Conservation (phyloP, 2,329 filamentous ascomycete species). For the Penicillium sp. region DNA sequence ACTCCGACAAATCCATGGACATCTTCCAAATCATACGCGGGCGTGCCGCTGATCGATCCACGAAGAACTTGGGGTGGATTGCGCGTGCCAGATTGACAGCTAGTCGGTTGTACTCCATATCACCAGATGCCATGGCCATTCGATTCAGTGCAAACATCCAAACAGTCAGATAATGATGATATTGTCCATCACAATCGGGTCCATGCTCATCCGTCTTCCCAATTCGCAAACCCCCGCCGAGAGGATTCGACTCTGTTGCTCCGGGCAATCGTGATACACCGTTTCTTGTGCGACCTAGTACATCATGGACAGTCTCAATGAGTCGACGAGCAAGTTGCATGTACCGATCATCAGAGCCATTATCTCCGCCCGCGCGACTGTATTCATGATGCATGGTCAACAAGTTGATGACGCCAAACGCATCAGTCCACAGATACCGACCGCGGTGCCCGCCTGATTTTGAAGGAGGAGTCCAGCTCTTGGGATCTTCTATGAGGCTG, state of each 20-base stretch:
- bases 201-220: slow-evolving; percentile 55
- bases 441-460: slow-evolving; percentile 57
- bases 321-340: slow-evolving; percentile 52
- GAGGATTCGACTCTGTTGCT: slow-evolving; percentile 53
- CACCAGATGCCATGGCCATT: slow-evolving; percentile 49
- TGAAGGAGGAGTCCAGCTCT: slow-evolving; percentile 51
- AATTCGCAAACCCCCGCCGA: slow-evolving; percentile 58
- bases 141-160: slow-evolving; percentile 65
- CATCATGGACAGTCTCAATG: slow-evolving; percentile 52
- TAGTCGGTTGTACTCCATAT: slow-evolving; percentile 50
- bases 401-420: slow-evolving; percentile 61
- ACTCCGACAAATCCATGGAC: slow-evolving; percentile 48
- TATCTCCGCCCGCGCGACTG: slow-evolving; percentile 7
- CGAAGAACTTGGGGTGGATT: slow-evolving; percentile 55
- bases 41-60: slow-evolving; percentile 30
- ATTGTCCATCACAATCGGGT: slow-evolving; percentile 59
- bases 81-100: slow-evolving; percentile 55
- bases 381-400: slow-evolving; percentile 53
- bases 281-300: slow-evolving; percentile 55
- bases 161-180: slow-evolving; percentile 61
- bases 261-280: slow-evolving; percentile 48
- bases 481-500: slow-evolving; percentile 28
- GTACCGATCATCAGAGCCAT: slow-evolving; percentile 40
- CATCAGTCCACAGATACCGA: slow-evolving; percentile 62
- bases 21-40: slow-evolving; percentile 60